Base-by-base conservation (phyloP, 169 alveolate genomes). In the Babesia bovis region DNA sequence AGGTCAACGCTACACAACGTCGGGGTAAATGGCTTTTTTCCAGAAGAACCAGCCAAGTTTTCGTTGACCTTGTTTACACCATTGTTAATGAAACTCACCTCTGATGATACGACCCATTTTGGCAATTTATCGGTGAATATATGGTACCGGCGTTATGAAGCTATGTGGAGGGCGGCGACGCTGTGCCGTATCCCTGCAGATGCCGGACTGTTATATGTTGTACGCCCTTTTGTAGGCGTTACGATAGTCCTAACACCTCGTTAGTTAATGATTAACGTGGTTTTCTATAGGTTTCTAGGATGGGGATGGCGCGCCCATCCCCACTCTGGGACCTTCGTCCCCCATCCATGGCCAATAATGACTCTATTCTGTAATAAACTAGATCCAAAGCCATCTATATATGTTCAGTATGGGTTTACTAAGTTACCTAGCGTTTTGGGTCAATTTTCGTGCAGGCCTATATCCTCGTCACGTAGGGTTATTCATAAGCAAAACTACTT, bases 101-200 rank as follows among this genome's bases (percentile, higher is more conserved):
- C 85, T 78, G 57, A 78, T 78, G 32, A 78, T 56, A 19, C 86
- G 82, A 65, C 86, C 86, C 86, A 78, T 78, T 55, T 44, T 30
- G 33, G 35, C 15, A 1, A 4, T 32, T 15, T 15, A 1, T 23
- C 21, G 44, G 10, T n/a, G 66, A 38, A 49, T 2, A 44, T 4
- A 25, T 10, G 30, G 60, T 52, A 23, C 60, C 60, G 10, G 60
- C 32, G 10, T 19, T 10, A 19, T 35, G 60, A 40, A 9, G n/a
- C 21, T 25, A 12, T 25, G 9, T 52, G 32, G 66, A 35, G 19
- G 49, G 32, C 50, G 66, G 41, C 66, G 17, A 35, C 4, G 36
- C 66, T 38, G 21, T 21, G 66, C 66, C 44, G 66, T 9, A 6
- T 19, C 26, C 66, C 23, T 49, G 66, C 66, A 10, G 47, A 56